Evolutionary conservation across 2,329 filamentous ascomycete species (phyloP).

Genomic region (Fusarium floridanum): DNA sequence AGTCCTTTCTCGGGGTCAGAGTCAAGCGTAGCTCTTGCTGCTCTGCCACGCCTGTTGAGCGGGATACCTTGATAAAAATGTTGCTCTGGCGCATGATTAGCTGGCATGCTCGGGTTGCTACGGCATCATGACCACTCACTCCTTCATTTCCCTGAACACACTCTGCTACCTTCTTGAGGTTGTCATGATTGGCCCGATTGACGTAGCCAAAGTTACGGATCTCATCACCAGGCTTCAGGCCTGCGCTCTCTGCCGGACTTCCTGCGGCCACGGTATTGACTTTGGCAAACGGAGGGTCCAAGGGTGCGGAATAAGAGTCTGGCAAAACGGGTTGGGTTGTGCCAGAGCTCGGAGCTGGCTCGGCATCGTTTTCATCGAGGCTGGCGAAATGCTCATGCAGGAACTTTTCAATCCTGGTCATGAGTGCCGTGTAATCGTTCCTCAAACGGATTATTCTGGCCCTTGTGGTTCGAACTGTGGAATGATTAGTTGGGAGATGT

Average conservation of each 20-base stretch:
- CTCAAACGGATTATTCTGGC: conserved; percentile 88
- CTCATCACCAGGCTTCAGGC: conserved; percentile 82
- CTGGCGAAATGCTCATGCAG: conserved; percentile 93
- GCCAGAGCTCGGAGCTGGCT: conserved; percentile 33
- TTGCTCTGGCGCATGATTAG: conserved; percentile 66
- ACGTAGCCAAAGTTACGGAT: conserved; percentile 89
- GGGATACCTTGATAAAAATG: conserved; percentile 76
- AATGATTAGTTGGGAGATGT: conserved; percentile 27
- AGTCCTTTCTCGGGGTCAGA: conserved; percentile 81
- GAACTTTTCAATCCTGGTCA: conserved; percentile 84
- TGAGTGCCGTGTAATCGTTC: conserved; percentile 94
- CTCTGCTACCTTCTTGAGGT: conserved; percentile 86
- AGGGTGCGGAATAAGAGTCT: conserved; percentile 45
- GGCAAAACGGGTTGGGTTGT: conserved; percentile 48
- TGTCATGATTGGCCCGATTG: conserved; percentile 87
- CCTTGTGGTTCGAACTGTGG: conserved; percentile 89
- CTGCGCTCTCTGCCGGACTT: conserved; percentile 87
- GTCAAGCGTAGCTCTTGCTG: conserved; percentile 75
- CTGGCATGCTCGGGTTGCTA: background rate
- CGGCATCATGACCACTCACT: conserved; percentile 66
- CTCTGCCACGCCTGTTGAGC: conserved; percentile 57
- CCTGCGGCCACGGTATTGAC: conserved; percentile 84
- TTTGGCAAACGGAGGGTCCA: conserved; percentile 77
- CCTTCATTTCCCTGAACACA: conserved; percentile 91
- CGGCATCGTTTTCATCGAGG: conserved; percentile 64